phyloP scores from a whole-genome alignment of 2,329 filamentous ascomycete species.

The Calonectria fujianensis region DNA sequence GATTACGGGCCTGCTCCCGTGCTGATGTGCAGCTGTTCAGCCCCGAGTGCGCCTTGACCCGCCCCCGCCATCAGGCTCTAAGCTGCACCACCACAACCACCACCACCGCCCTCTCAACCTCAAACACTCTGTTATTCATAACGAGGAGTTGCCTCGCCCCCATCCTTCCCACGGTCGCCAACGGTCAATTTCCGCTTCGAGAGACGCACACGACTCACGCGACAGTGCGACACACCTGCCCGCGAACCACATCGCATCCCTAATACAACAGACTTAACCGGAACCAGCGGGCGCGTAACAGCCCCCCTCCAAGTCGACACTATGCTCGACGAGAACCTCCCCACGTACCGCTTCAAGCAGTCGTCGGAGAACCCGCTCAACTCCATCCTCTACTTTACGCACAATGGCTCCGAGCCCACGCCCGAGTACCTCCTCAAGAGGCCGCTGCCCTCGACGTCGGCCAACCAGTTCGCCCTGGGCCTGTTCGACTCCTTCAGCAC shows the following conservation, averaged over 20 bases:
- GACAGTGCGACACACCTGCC: neutral
- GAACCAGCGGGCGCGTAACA: slow-evolving; percentile 13
- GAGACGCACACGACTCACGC: slow-evolving; percentile 9
- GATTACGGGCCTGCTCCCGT: slow-evolving; percentile 35
- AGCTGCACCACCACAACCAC: neutral
- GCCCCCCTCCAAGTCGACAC: slow-evolving; percentile 29
- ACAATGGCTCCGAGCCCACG: slow-evolving; percentile 87
- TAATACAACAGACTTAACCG: neutral
- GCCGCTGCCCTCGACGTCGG: slow-evolving; percentile 80
- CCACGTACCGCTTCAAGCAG: slow-evolving; percentile 77
- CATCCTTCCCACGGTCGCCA: neutral
- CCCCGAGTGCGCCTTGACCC: slow-evolving; percentile 37
- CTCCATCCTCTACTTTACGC: slow-evolving; percentile 75
- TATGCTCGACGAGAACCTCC: slow-evolving; percentile 97
- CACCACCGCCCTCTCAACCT: slow-evolving; percentile 8
- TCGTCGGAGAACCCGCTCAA: slow-evolving; percentile 72
- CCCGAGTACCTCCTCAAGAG: slow-evolving; percentile 89
- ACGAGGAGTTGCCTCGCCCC: slow-evolving; percentile 23
- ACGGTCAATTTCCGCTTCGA: slow-evolving; percentile 5
- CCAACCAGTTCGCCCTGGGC: slow-evolving; percentile 90
- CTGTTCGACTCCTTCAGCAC: slow-evolving; percentile 88
- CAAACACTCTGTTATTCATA: slow-evolving; percentile 22
- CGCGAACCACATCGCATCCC: slow-evolving; percentile 30
- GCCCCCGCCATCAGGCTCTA: slow-evolving; percentile 26
- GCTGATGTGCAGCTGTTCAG: slow-evolving; percentile 27